A percentile compares a stretch with the other conserved stretches of the same genome.
Evolutionary conservation across 1,284 basidiomycete species (phyloP).

Genomic region (Tetrapyrgos nigripes): DNA sequence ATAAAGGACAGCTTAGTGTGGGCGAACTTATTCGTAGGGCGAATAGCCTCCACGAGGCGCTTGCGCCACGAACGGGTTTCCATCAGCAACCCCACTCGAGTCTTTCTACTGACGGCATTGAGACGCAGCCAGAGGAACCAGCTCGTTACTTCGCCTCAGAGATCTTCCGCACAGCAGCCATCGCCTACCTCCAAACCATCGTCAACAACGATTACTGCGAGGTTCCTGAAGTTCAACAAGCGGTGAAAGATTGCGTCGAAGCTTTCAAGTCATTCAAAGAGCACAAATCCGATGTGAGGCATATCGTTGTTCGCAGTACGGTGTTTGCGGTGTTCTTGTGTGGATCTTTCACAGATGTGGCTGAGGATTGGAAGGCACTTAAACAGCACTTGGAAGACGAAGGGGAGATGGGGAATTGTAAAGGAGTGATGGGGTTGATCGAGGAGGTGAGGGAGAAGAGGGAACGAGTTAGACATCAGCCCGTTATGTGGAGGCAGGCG

Average conservation of each 20-base stretch:
- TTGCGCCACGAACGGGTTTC: constrained; percentile 2
- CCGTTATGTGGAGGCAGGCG: constrained; percentile 67
- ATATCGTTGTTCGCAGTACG: constrained; percentile 74
- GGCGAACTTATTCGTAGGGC: constrained; percentile 63
- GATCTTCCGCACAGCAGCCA: constrained; percentile 77
- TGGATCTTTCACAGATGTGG: constrained; percentile 68
- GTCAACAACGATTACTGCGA: constrained; percentile 70
- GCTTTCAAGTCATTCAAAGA: constrained; percentile 50
- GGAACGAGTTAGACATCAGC: constrained; percentile 27
- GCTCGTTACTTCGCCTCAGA: constrained; percentile 59
- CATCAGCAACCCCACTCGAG: not conserved
- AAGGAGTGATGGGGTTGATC: constrained; percentile 62
- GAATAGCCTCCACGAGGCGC: constrained; percentile 52
- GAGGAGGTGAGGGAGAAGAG: constrained; percentile 55
- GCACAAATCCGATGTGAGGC: constrained; percentile 40
- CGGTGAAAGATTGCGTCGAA: constrained; percentile 60
- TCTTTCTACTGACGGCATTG: not conserved
- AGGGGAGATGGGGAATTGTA: constrained; percentile 55
- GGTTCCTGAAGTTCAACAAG: constrained; percentile 63
- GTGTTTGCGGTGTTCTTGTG: constrained; percentile 79
- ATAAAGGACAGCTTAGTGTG: constrained; percentile 54
- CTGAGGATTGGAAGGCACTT: constrained; percentile 51
- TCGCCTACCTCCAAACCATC: constrained; percentile 74
- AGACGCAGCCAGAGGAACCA: constrained; percentile 25
- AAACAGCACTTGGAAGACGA: constrained; percentile 54